Percentiles rank a stretch among this genome's conserved stretches.
phyloP scores from a whole-genome alignment of 2,329 filamentous ascomycete genomes.

The Ceratocystis papillata region DNA sequence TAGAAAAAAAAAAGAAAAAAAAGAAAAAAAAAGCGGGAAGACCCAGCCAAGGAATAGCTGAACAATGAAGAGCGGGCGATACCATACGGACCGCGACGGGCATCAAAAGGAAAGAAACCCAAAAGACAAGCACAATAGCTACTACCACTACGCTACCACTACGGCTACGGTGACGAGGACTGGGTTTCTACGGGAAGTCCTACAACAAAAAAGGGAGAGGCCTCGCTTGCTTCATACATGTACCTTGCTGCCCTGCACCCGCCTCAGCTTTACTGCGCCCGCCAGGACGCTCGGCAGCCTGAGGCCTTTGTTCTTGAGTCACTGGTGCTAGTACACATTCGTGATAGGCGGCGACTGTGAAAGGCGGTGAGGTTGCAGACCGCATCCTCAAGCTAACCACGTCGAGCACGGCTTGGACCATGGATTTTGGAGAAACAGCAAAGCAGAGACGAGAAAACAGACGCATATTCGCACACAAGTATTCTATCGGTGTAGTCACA shows the following conservation, averaged over 20 bases:
- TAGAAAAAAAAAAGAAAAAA: background rate
- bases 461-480: no score
- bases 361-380: background rate
- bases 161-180: background rate
- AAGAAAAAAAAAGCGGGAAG: background rate
- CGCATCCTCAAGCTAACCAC: background rate
- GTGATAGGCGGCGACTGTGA: background rate
- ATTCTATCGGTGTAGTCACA: background rate
- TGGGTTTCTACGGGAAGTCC: slow-evolving; percentile 8
- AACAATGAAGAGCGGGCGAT: background rate
- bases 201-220: background rate
- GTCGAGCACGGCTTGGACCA: background rate
- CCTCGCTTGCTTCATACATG: background rate
- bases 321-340: no score
- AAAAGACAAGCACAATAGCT: background rate
- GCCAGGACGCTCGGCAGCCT: background rate
- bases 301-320: background rate
- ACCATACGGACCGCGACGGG: background rate
- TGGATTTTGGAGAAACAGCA: no score
- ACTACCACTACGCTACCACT: background rate
- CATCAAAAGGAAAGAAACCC: background rate
- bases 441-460: no score
- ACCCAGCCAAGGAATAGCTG: background rate
- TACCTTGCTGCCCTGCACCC: background rate
- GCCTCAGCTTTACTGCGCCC: background rate